A percentile compares a stretch with the other conserved stretches of the same genome.
Conservation (phyloP, 306 rosid species). For the Lathyrus aphaca region DNA sequence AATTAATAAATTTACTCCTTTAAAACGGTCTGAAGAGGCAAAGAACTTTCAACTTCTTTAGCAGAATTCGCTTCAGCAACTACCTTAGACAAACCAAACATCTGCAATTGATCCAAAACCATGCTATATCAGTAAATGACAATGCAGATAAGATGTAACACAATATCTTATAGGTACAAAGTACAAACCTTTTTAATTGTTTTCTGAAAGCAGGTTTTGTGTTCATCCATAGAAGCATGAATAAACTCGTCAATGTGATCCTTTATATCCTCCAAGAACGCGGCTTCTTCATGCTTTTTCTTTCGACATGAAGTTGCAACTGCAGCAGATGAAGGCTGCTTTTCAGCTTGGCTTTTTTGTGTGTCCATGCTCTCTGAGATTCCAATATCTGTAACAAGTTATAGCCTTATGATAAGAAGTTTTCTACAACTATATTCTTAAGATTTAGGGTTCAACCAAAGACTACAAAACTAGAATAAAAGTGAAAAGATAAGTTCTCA, state of each 20-base stretch:
- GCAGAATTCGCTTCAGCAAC: constrained; percentile 61
- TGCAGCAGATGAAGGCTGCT: constrained; percentile 46
- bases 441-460: too few species aligned
- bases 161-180: neutral
- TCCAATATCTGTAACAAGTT: constrained; percentile 34
- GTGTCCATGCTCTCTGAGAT: constrained; percentile 58
- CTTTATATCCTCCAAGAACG: constrained; percentile 80
- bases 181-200: constrained; percentile 69
- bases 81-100: constrained; percentile 84
- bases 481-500: too few species aligned
- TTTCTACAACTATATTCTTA: too few species aligned
- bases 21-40: constrained; percentile 63
- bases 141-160: constrained; percentile 3
- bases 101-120: constrained; percentile 54
- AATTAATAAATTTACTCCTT: constrained; percentile 51
- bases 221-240: constrained; percentile 87
- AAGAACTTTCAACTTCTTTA: constrained; percentile 78
- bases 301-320: constrained; percentile 64
- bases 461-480: too few species aligned
- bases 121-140: constrained; percentile 17
- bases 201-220: constrained; percentile 80
- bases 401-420: too few species aligned
- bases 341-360: constrained; percentile 50
- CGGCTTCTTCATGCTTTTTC: constrained; percentile 77
- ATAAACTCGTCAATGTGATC: constrained; percentile 91